These are phyloP conservation scores for Strobilomyces dryophilus DNA, from an alignment of 768 basidiomycete genomes.

Conservation along the genomic window DNA sequence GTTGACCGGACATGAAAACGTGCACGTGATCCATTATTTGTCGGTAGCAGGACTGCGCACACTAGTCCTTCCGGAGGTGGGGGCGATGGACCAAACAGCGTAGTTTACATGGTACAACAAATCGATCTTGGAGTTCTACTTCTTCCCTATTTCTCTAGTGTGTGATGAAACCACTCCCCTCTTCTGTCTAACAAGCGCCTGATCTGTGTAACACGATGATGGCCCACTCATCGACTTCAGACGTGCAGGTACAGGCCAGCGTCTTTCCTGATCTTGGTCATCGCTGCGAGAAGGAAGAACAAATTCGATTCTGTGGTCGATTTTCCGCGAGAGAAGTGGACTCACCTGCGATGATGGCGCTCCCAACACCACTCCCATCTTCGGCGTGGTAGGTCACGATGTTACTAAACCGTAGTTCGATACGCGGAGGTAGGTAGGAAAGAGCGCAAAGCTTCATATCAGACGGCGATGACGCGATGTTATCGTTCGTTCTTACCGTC, in stretches of 20 bases:
- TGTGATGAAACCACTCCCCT: background rate
- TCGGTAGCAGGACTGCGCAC: background rate
- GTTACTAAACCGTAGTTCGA: conserved; percentile 53
- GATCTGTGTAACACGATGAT: background rate
- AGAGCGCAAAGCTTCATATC: background rate
- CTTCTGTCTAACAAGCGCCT: background rate
- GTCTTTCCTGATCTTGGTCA: conserved; percentile 82
- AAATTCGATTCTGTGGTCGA: background rate
- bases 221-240: conserved; percentile 25
- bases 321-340: conserved; percentile 3
- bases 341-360: conserved; percentile 88
- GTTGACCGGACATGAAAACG: background rate
- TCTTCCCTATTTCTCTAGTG: background rate
- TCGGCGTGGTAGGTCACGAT: conserved; percentile 36
- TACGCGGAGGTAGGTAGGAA: conserved; percentile 41
- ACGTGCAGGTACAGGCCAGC: conserved; percentile 53
- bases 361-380: conserved; percentile 83
- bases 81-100: background rate
- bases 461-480: background rate
- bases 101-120: conserved; percentile 24
- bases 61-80: background rate
- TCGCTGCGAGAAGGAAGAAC: conserved; percentile 47
- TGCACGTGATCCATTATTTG: too few relatives aligned
- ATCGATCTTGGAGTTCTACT: background rate
- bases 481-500: conserved; percentile 58